Evolutionary conservation across 306 rosid species (phyloP), one percentile per base, ranked within the genome.

Genomic region (Sindora glabra): DNA sequence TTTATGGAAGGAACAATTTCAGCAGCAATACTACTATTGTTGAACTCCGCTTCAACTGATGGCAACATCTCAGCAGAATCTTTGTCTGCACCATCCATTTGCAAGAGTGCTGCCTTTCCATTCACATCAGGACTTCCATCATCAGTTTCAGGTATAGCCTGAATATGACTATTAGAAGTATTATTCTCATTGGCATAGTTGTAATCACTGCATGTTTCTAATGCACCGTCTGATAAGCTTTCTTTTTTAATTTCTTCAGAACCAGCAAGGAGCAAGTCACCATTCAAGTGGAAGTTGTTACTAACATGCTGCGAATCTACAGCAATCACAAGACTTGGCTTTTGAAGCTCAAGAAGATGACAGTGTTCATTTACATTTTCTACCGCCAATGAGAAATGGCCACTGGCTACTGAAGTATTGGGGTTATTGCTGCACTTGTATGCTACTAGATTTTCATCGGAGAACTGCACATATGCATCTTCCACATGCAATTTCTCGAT

Each of bases 261-360:
- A 40, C 62, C 47, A 59, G 59, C 39, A n/a, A 64, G 69, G 47
- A 59, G 51, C 57, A 65, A 50, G 22, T 56, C 69, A 22, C 69
- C 76, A 52, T 68, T 57, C 24, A 55, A 59, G 56, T 68, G 70
- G 48, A 65, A 36, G 23, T 18, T 63, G 10, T 64, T 42, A 38
- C 52, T 25, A 56, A 39, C 40, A 19, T 56, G 25, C 52, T 19
- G 57, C 48, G 67, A 64, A 65, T 57, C 72, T 45, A 24, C 58
- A 49, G 60, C 66, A 37, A 3, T 71, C 46, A 59, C 67, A 57
- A 51, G 51, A 56, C 33, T 42, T 40, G 67, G 23, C 16, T 61
- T 64, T 63, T 62, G 82, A 73, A 69, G 42, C 52, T 64, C 77
- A n/a, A 56, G 46, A 72, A 60, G 48, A 36, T 36, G 70, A 42